Evolutionary conservation across 345 rosid genomes (phyloP), one percentile per base, ranked within the genome.

Genomic region (Eucalyptus virginea): DNA sequence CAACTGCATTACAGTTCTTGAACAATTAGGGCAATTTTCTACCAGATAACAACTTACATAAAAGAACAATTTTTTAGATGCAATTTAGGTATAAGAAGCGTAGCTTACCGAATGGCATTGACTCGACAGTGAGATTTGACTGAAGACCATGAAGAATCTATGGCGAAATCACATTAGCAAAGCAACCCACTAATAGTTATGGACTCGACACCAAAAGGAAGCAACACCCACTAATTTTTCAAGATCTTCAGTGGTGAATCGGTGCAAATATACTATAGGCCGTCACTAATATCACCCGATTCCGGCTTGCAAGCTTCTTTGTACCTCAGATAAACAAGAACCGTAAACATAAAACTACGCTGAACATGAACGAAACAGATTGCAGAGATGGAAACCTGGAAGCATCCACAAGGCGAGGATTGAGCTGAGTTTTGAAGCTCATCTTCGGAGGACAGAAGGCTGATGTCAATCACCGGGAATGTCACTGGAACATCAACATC

Each of bases 321-420:
- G 34, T 6, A 13, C 69, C 34, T 30, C 17, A 32, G 56, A 11
- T 19, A 17, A 52, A 48, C 67, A 47, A 47, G 6, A 49, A 86
- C 8, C 58, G 6, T 86, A 10, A 48, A 30, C 17, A 19, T 7
- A 51, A n/a, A 49, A 28, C 65, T 24, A 40, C 34, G 15, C 15
- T 37, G 23, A 51, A 87, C 62, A 34, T 34, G 48, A 14, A 40
- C 24, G 17, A 32, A 9, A 30, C 45, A 21, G 50, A 56, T 34
- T 37, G 17, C 18, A 44, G 51, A 28, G 52, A 37, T 18, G 32
- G 85, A 87, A 88, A 94, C 94, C 94, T 94, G 95, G 91, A 94
- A 94, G 93, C 93, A 93, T 4, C 95, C 94, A 4, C 49, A 86
- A 1, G 94, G 90, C 81, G 87, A 93, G 93, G 89, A 91, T 86